Evolutionary conservation across 306 rosid genomes (phyloP), one percentile per base, ranked within the genome.

Genomic region (Corylus avellana): DNA sequence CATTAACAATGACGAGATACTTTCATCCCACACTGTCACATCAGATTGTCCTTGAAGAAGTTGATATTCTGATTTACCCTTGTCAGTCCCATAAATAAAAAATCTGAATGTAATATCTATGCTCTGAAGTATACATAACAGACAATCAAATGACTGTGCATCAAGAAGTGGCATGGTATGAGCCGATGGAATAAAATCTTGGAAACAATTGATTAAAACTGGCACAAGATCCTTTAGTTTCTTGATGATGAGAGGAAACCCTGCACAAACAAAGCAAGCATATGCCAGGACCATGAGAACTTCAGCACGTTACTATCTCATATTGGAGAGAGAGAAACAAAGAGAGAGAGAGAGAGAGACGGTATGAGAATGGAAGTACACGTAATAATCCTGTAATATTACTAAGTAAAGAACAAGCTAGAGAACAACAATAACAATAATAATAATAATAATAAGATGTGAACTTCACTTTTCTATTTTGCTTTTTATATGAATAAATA

Each of bases 221-320:
- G 92, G 94, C 75, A 93, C 82, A 32, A 93, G 82, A 75, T 91
- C 88, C 84, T 86, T 87, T 77, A 92, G 78, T 63, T 85, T 92
- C 72, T 83, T 79, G 73, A 87, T 71, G 80, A 86, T 77, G 81
- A 47, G 75, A 70, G 92, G 84, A 82, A 73, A 66, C 39, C 90
- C 98, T 95, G 75, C 78, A 77, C 84, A 80, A 78, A 85, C 29
- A 77, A 70, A 81, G 73, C 50, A 72, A 71, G 71, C 87, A 85
- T 81, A 32, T 61, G 85, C 49, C 75, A 29, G 22, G 49, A 68
- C 66, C 64, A 78, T 80, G 74, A 85, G 78, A 82, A 55, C 70
- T 78, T 59, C 22, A 39, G 72, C 4, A 67, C 17, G 8, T 16
- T 49, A 71, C 18, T 29, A 22, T 61, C 72, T 72, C 44, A 14